phyloP scores from a whole-genome alignment of 2,329 filamentous ascomycete genomes.

The Sordariomycetes sp. region DNA sequence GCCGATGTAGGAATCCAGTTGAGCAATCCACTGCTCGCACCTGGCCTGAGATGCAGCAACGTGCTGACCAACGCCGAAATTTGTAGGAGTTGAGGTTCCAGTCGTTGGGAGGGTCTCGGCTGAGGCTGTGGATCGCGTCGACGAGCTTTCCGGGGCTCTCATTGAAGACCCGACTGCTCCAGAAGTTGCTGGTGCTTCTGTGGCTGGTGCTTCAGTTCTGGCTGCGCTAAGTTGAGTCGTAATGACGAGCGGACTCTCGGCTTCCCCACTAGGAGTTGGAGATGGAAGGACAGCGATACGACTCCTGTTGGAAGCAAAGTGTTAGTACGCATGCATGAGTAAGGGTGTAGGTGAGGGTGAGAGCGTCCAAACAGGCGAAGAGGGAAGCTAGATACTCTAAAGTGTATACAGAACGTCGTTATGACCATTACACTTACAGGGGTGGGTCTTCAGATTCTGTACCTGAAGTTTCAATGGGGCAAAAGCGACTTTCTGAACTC shows the following conservation, averaged over 20 bases:
- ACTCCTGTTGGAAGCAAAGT: neutral
- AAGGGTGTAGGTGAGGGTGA: neutral
- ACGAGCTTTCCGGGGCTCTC: neutral
- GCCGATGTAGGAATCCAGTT: neutral
- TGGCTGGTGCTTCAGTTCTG: neutral
- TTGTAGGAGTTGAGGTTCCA: too few relatives aligned
- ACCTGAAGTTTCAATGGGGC: neutral
- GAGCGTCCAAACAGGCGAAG: neutral
- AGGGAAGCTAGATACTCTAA: neutral
- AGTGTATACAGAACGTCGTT: neutral
- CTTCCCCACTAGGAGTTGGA: slow-evolving; percentile 1
- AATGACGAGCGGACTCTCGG: neutral
- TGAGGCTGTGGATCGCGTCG: neutral
- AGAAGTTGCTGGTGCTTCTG: neutral
- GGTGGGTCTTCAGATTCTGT: neutral
- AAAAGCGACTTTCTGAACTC: neutral
- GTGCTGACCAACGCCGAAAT: neutral
- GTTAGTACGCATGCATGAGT: neutral
- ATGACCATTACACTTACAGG: neutral
- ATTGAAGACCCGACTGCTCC: neutral
- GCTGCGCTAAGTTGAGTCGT: neutral
- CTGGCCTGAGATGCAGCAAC: neutral
- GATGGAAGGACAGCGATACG: neutral
- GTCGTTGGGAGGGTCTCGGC: neutral
- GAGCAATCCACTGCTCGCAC: neutral